phyloP scores from a whole-genome alignment of 2,329 filamentous ascomycete genomes.

The Stachybotrys echinatus region DNA sequence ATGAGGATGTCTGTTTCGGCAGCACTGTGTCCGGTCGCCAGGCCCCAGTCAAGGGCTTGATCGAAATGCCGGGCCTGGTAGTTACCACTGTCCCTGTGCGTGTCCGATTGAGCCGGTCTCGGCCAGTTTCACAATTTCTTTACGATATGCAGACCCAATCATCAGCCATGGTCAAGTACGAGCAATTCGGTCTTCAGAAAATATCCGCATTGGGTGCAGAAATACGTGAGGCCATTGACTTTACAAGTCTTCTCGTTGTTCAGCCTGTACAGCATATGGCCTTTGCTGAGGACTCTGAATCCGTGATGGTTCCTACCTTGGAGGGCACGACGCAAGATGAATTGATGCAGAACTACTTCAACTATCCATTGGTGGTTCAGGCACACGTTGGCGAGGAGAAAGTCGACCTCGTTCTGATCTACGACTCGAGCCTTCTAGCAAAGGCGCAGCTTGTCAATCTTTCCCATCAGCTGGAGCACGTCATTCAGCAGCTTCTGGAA shows the following conservation, averaged over 20 bases:
- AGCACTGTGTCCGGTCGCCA: neutral
- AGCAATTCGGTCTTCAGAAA: neutral
- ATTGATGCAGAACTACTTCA: neutral
- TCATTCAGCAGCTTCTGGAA: neutral
- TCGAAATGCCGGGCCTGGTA: conserved; percentile 3
- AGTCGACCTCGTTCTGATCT: neutral
- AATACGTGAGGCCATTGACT: neutral
- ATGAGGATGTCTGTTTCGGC: neutral
- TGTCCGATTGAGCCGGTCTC: neutral
- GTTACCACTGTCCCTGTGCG: conserved; percentile 22
- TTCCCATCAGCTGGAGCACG: neutral
- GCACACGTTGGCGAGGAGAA: neutral
- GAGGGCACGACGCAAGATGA: neutral
- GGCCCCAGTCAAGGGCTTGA: neutral
- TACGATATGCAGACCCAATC: neutral
- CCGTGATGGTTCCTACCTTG: neutral
- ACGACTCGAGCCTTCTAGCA: neutral
- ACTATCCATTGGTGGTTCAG: neutral
- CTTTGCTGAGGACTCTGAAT: neutral
- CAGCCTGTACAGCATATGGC: neutral
- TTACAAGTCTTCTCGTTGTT: neutral
- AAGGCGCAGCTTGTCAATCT: neutral
- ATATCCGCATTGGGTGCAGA: neutral
- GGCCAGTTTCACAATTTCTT: neutral
- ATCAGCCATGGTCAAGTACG: neutral